These are phyloP conservation scores for Xylaria bambusicola DNA, from an alignment of 495 filamentous ascomycete genomes.

Conservation along the genomic window DNA sequence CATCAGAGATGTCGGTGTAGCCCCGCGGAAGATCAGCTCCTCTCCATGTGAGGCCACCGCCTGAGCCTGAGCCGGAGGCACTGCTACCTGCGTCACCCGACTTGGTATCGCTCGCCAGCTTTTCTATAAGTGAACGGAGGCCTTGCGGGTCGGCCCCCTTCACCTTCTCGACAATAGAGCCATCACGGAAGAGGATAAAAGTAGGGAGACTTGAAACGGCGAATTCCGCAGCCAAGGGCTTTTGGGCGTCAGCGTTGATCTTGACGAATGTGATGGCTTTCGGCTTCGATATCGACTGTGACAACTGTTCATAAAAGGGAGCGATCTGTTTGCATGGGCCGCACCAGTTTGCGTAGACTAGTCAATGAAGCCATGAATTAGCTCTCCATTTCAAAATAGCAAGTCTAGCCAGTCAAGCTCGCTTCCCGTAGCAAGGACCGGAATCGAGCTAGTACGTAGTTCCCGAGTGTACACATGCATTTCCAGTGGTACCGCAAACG, in stretches of 20 bases:
- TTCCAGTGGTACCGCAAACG: not conserved
- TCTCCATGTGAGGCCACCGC: conserved; percentile 62
- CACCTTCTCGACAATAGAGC: conserved; percentile 63
- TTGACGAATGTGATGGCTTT: conserved; percentile 81
- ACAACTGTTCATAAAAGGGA: conserved; percentile 81
- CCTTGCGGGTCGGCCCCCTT: conserved; percentile 70
- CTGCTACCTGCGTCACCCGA: conserved; percentile 49
- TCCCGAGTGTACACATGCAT: not conserved
- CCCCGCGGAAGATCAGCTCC: conserved; percentile 74
- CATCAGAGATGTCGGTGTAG: conserved; percentile 80
- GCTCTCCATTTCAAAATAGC: not conserved
- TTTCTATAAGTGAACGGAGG: conserved; percentile 68
- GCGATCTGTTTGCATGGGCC: conserved; percentile 81
- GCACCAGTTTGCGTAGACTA: conserved; percentile 90
- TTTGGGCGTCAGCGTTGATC: conserved; percentile 77
- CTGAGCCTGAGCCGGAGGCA: conserved; percentile 42
- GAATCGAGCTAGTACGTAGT: not conserved
- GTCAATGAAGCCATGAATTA: conserved; percentile 27
- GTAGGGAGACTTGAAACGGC: conserved; percentile 77
- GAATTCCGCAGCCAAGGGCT: conserved; percentile 71
- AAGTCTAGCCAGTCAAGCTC: no score
- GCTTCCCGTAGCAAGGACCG: no score
- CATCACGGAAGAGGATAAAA: conserved; percentile 86
- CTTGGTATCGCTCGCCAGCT: conserved; percentile 70
- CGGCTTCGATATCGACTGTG: conserved; percentile 67